Conservation (phyloP, 2,329 filamentous ascomycete genomes). For the Fusarium sp. region DNA sequence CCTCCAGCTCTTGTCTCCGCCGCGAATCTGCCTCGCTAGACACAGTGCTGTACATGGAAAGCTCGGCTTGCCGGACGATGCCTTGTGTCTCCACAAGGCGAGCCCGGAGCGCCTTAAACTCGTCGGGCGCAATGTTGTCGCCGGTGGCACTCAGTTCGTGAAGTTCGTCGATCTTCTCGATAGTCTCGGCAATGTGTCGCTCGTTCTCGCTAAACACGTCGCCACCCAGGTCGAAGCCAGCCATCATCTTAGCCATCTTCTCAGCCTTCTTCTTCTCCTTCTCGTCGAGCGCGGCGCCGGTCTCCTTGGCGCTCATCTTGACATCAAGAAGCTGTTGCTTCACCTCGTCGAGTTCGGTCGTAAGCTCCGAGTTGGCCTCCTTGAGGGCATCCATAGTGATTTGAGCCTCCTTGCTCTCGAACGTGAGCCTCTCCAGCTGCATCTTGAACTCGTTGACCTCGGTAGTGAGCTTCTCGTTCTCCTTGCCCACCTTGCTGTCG, state of each 20-base stretch:
- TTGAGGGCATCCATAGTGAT: slow-evolving; percentile 99
- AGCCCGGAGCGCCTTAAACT: slow-evolving; percentile 82
- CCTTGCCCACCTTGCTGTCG: slow-evolving; percentile 85
- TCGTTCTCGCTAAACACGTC: slow-evolving; percentile 97
- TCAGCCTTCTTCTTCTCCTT: slow-evolving; percentile 99
- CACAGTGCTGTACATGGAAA: slow-evolving; percentile 82
- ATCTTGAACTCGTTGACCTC: slow-evolving; percentile 96
- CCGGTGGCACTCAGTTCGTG: slow-evolving; percentile 83
- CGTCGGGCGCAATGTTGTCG: slow-evolving; percentile 85
- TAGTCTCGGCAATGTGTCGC: slow-evolving; percentile 84
- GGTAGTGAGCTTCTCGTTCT: slow-evolving; percentile 88
- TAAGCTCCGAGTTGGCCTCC: slow-evolving; percentile 95
- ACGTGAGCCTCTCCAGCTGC: slow-evolving; percentile 95
- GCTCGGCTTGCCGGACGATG: slow-evolving; percentile 91
- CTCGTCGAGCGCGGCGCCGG: slow-evolving; percentile 89
- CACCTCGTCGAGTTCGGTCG: slow-evolving; percentile 90
- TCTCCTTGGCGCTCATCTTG: slow-evolving; percentile 97
- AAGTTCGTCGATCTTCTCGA: slow-evolving; percentile 85
- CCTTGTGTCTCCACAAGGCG: slow-evolving; percentile 91
- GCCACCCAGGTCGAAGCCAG: slow-evolving; percentile 93
- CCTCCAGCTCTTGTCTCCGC: slow-evolving; percentile 83
- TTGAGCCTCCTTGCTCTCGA: slow-evolving; percentile 95
- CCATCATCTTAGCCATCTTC: slow-evolving; percentile 99
- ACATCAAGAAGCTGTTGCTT: slow-evolving; percentile 97
- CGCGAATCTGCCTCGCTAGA: slow-evolving; percentile 76